phyloP scores from a whole-genome alignment of 164 flowering plant genomes.

The Cinnamomum chago region DNA sequence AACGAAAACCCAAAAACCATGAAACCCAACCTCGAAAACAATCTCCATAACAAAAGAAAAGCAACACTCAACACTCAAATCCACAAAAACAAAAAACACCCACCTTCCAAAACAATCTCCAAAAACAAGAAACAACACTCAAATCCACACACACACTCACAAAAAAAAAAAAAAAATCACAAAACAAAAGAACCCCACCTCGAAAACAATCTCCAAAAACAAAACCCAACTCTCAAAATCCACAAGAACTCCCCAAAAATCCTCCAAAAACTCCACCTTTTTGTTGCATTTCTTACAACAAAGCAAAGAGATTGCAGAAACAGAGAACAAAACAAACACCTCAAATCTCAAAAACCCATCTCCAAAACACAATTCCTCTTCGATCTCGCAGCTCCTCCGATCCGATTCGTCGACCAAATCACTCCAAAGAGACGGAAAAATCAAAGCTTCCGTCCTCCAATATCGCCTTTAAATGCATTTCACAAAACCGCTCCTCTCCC shows the following conservation, averaged over 20 bases:
- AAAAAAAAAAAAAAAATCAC: background rate
- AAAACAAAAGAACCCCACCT: background rate
- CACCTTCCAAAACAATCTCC: background rate
- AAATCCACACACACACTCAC: background rate
- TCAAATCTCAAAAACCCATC: background rate
- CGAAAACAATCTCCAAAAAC: background rate
- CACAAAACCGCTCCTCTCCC: conserved; percentile 15
- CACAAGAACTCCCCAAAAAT: background rate
- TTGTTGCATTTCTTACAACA: background rate
- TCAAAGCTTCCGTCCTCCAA: conserved; percentile 24
- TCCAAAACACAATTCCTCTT: background rate
- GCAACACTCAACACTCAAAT: background rate
- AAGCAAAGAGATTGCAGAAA: background rate
- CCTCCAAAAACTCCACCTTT: background rate
- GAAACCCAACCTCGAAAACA: background rate
- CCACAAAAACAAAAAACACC: background rate
- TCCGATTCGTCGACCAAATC: conserved; percentile 13
- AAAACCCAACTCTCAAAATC: background rate
- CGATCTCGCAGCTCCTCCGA: conserved; percentile 15
- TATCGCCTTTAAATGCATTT: conserved; percentile 11
- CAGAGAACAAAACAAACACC: background rate
- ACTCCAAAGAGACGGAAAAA: conserved; percentile 21
- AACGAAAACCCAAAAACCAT: background rate
- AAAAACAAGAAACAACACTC: background rate
- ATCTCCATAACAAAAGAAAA: background rate